phyloP scores from a whole-genome alignment of 345 rosid species.

The Viola odorata region DNA sequence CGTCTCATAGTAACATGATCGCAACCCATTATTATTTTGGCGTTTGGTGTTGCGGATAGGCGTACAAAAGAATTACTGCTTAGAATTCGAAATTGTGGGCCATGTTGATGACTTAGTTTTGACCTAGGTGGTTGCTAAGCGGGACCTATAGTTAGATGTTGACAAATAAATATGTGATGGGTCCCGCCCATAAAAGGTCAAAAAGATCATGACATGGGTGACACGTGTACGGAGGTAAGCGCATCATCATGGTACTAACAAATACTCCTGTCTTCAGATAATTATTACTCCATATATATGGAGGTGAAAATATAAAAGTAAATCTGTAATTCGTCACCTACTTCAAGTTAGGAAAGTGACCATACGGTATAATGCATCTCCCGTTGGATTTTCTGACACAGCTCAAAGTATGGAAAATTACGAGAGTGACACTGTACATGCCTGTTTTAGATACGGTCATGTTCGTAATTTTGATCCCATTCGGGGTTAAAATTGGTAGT shows the following conservation, averaged over 20 bases:
- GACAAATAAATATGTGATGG: slow-evolving; percentile 13
- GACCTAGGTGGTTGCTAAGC: slow-evolving; percentile 28
- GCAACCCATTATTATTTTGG: not conserved
- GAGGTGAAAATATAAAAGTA: not conserved
- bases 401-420: slow-evolving; percentile 27
- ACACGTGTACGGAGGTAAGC: slow-evolving; percentile 38
- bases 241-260: slow-evolving; percentile 5
- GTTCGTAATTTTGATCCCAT: slow-evolving; percentile 9
- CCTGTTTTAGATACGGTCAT: not conserved
- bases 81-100: slow-evolving; percentile 16
- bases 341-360: slow-evolving; percentile 48
- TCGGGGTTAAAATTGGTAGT: slow-evolving; percentile 28
- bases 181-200: slow-evolving; percentile 21
- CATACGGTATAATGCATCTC: slow-evolving; percentile 41
- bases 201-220: slow-evolving; percentile 10
- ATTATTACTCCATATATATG: not conserved
- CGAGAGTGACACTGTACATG: slow-evolving; percentile 19
- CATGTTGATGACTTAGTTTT: slow-evolving; percentile 19
- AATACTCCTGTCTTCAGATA: not conserved
- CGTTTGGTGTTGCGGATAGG: not conserved
- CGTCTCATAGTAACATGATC: not conserved
- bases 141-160: slow-evolving; percentile 17
- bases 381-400: slow-evolving; percentile 83
- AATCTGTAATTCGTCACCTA: slow-evolving; percentile 16
- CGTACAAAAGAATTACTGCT: not conserved